A percentile compares a stretch with the other conserved stretches of the same genome.
Conservation (phyloP, 148 eudicot species). For the Camellia sinensis region DNA sequence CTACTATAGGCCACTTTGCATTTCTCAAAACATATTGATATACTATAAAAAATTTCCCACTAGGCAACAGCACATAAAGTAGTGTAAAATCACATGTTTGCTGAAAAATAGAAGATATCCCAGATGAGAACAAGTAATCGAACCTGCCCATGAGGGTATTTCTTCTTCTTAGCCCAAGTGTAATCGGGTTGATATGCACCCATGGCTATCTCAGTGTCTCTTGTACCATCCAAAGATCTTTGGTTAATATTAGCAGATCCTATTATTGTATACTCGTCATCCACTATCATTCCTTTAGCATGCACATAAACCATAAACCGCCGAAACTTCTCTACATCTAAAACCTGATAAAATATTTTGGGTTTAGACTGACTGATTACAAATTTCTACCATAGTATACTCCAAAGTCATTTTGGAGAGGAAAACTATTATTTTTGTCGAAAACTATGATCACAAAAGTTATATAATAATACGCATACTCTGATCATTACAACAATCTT, state of each 20-base stretch:
- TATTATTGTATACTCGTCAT: slow-evolving; percentile 68
- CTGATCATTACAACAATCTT: too few species aligned
- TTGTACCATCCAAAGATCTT: slow-evolving; percentile 81
- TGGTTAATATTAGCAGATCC: slow-evolving; percentile 89
- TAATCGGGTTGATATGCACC: slow-evolving; percentile 82
- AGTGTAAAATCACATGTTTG: background rate
- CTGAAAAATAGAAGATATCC: background rate
- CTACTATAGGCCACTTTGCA: too few species aligned
- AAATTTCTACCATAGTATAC: background rate
- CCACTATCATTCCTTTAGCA: slow-evolving; percentile 87
- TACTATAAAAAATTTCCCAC: too few species aligned
- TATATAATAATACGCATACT: too few species aligned
- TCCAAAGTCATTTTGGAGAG: background rate
- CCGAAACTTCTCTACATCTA: slow-evolving; percentile 48
- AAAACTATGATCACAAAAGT: background rate
- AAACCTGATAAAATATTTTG: slow-evolving; percentile 39
- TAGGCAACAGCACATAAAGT: background rate
- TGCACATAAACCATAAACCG: slow-evolving; percentile 88
- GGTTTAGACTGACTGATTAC: background rate
- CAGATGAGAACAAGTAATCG: slow-evolving; percentile 17
- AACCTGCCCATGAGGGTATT: slow-evolving; percentile 77
- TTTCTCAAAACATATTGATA: too few species aligned
- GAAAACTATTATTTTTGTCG: background rate
- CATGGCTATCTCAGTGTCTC: slow-evolving; percentile 91
- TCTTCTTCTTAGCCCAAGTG: slow-evolving; percentile 50